These are phyloP conservation scores for Orbilia javanica DNA, from an alignment of 2,329 filamentous ascomycete genomes.

Conservation along the genomic window DNA sequence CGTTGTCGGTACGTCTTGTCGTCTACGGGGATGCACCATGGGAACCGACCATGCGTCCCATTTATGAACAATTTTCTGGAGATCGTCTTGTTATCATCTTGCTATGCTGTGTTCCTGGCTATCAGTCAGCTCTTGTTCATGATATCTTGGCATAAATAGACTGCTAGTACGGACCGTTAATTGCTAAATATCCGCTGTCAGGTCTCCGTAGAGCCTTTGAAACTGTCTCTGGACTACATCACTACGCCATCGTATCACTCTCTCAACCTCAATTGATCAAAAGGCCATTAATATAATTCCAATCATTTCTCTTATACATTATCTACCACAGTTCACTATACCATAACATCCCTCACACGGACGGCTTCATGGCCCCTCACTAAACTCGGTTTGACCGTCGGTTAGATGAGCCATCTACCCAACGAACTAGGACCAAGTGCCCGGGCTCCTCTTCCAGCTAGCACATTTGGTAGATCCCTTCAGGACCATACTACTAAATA, in stretches of 20 bases:
- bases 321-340: conserved; percentile 18
- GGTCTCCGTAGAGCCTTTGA: not conserved
- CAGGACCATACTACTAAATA: conserved; percentile 48
- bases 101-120: not conserved
- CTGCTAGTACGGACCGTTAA: not conserved
- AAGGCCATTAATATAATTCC: not conserved
- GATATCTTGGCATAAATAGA: not conserved
- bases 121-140: not conserved
- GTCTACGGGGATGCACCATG: not conserved
- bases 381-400: not conserved
- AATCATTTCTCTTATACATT: not conserved
- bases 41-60: not conserved
- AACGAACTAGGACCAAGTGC: conserved; percentile 22
- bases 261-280: not conserved
- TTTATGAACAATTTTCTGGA: not conserved
- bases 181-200: not conserved
- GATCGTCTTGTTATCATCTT: not conserved
- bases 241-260: conserved; percentile 18
- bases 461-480: conserved; percentile 30
- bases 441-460: conserved; percentile 14
- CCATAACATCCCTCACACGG: not conserved
- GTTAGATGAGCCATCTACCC: conserved; percentile 48
- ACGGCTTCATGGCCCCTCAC: not conserved
- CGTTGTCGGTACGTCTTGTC: not conserved
- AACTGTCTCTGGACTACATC: not conserved